phyloP scores from a whole-genome alignment of 805 yeast species.

The Metschnikowia hibisci region DNA sequence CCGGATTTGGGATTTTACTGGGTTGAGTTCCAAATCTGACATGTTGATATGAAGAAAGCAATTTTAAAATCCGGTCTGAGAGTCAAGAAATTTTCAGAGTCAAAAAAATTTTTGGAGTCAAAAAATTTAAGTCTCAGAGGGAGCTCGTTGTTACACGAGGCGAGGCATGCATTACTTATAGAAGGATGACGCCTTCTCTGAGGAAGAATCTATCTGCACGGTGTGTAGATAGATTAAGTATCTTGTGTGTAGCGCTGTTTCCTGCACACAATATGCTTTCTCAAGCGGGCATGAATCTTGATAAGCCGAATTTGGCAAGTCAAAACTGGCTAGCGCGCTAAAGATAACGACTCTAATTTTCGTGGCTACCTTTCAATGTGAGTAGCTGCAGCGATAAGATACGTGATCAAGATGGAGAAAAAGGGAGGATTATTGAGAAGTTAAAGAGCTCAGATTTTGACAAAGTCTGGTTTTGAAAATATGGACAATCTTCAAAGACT shows the following conservation, averaged over 20 bases:
- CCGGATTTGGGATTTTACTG: slow-evolving; percentile 22
- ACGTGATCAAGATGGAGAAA: too few relatives aligned
- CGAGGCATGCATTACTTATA: background rate
- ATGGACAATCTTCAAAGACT: too few relatives aligned
- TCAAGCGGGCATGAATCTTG: background rate
- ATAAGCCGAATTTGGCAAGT: slow-evolving; percentile 3
- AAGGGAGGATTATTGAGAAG: too few relatives aligned
- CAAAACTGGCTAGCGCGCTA: slow-evolving; percentile 1
- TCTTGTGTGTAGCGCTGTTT: slow-evolving; percentile 2
- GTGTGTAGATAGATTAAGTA: background rate
- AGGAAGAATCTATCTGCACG: background rate
- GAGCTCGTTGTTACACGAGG: background rate
- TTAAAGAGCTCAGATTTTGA: too few relatives aligned
- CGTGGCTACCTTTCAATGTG: background rate
- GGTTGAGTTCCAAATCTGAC: slow-evolving; percentile 15
- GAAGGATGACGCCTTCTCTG: background rate
- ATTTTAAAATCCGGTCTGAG: background rate
- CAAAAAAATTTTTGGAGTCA: background rate
- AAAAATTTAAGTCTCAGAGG: background rate
- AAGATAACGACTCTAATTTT: background rate
- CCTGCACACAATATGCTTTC: background rate
- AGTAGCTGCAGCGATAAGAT: background rate
- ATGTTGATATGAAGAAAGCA: background rate
- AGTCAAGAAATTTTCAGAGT: too few relatives aligned
- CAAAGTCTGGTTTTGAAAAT: too few relatives aligned